Evolutionary conservation across 129 eudicot species (phyloP), one percentile per base, ranked within the genome.

Genomic region (Arctium minus): DNA sequence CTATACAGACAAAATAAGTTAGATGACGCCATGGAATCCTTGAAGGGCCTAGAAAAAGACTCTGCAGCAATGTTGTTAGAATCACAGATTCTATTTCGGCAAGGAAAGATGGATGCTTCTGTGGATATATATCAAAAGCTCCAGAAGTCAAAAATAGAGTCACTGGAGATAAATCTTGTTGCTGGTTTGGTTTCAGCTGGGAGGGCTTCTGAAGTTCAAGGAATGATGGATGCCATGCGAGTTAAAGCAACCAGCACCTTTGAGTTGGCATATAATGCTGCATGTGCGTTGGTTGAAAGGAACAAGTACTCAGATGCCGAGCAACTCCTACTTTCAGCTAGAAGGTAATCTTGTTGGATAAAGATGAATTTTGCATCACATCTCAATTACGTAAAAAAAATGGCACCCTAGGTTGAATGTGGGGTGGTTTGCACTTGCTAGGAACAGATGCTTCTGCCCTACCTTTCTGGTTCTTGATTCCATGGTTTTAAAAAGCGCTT

Each of bases 151-250:
- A 93, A 88, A 86, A 87, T 90, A 84, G 94, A 90, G 15, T 84
- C 90, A 4, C 73, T 96, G 70, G 99, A 95, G 89, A 85, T 91
- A 69, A 96, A 96, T 85, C 77, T 91, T 70, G 92, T 93, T 81
- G 97, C 99, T 86, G 91, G 92, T 79, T 87, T 96, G 89, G 97
- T 96, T 88, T 84, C 93, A 33, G 93, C 97, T 84, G 97, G 99
- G 40, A 93, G 87, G 82, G 84, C 95, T 86, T 81, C 93, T 77
- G 97, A 96, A 86, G 99, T 96, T 85, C 94, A 96, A 89, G 91
- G 88, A 31, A 84, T 76, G 36, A n/a, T 96, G 80, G 97, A 93
- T 46, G 78, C 92, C 46, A 85, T 91, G 79, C 77, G 86, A 84
- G 91, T 96, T 73, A 93, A 91, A 84, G 92, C 99, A 81, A 93